Base-by-base conservation (phyloP, 202 grass and related monocot genomes). In the Carex arenaria region DNA sequence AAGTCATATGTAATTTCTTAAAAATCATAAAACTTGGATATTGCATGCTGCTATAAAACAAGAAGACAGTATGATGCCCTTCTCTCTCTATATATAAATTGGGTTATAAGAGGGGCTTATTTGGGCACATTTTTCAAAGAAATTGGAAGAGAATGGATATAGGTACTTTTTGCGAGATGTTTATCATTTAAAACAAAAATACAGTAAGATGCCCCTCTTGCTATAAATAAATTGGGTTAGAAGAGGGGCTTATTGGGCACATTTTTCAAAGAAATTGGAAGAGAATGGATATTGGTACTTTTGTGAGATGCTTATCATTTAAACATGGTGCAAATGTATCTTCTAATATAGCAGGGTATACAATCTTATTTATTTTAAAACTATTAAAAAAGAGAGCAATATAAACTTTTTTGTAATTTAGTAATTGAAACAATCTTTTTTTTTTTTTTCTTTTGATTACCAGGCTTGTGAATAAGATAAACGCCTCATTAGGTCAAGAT, bases 401-500 rank as follows among this genome's bases (percentile, higher is more conserved):
- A 38, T 59, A 3, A 78, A 56, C 15, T 78, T 78, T 10, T 60
- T 59, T 31, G 62, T 55, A 79, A 42, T 3, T 67, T 64, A 52
- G 80, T 76, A 64, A 79, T 53, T 38, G 67, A 82, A 74, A 55
- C 45, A 19, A 79, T 86, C 51, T 59, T 83, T 73, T 55, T 79
- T 34, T 79, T 38, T 5, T 30, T 57, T 85, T 78, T 82, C 45
- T 61, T 85, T 63, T 23, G 59, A 51, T 61, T 81, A 91, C 22
- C 96, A 98, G 96, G 96, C 86, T 98, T 91, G 96, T 98, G 85
- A 92, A 90, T 82, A 98, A 83, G 92, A 95, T 98, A 76, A 98
- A 98, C 76, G 79, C 61, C 15, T 92, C 89, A 79, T 95, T 98
- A 80, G 96, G 96, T 85, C 96, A 98, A 93, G 96, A 98, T 88